Evolutionary conservation across 2,329 filamentous ascomycete species (phyloP), one percentile per base, ranked within the genome.

Genomic region (Pseudocercospora eumusae): DNA sequence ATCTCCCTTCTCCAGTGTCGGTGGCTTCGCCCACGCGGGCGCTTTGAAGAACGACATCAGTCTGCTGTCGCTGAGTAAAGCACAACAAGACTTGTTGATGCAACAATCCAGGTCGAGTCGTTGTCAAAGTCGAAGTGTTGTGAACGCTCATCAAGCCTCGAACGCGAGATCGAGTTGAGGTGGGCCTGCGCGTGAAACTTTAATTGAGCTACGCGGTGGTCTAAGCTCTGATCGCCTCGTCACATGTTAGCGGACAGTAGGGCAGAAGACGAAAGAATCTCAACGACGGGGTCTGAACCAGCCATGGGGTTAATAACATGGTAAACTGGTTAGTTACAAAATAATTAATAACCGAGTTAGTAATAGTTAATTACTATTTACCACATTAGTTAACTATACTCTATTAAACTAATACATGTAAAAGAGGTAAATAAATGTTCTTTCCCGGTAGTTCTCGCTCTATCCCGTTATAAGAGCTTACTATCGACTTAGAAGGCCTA

Each of bases 11-110:
- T 59, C 53, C 15, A 56, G 36, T 2, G 59, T 28, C 45, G 64
- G 64, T 40, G 64, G 52, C 28, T 66, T 68, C 27, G 69, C 66
- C 68, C 70, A 73, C 15, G 69, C 64, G 3, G 71, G 71, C 42
- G 69, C 59, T 8, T 71, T 70, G 70, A 74, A 74, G 42, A 74
- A 68, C 9, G 68, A 68, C 72, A 74, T 74, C 8, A 52, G 27
- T 20, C 20, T 18, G 25, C 49, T 4, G 15, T 52, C 36, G 4
- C 13, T 40, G n/a, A 15, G 4, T 7, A 28, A 28, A 28, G 27
- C 27, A 28, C 27, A 28, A 9, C 27, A 28, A 10, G 8, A 28
- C 27, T 28, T 7, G 31, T n/a, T 18, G 3, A 40, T 40, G 36
- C 36, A 15, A 40, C 36, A 9, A 11, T 8, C 36, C 36, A 18